phyloP scores from a whole-genome alignment of 805 yeast genomes.

The Kockiozyma suomiensis region DNA sequence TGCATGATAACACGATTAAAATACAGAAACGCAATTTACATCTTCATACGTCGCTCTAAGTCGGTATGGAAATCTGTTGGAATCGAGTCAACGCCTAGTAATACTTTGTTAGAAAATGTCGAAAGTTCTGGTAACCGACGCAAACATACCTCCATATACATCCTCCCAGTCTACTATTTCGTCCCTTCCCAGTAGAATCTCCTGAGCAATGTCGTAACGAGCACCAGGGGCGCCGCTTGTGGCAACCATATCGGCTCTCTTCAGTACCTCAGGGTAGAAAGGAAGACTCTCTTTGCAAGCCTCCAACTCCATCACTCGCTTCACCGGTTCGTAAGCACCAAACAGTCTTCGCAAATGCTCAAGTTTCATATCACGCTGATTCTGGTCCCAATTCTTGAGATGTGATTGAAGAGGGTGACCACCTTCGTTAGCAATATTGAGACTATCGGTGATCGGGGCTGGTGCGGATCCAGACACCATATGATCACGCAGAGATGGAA shows the following conservation, averaged over 20 bases:
- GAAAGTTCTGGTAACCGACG: background rate
- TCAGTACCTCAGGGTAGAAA: conserved; percentile 30
- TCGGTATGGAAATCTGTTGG: conserved; percentile 30
- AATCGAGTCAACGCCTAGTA: conserved; percentile 17
- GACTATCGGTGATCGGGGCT: conserved; percentile 46
- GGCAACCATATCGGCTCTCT: conserved; percentile 41
- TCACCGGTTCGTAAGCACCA: conserved; percentile 93
- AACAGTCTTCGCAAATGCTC: conserved; percentile 80
- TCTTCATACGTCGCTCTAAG: conserved; percentile 22
- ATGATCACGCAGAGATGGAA: conserved; percentile 25
- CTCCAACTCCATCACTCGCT: conserved; percentile 83
- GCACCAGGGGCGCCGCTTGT: conserved; percentile 50
- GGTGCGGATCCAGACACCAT: conserved; percentile 19
- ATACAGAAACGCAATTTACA: background rate
- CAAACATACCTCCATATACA: conserved; percentile 48
- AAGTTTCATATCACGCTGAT: conserved; percentile 67
- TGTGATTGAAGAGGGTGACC: conserved; percentile 84
- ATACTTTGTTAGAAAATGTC: background rate
- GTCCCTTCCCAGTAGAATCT: conserved; percentile 79
- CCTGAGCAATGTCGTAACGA: conserved; percentile 63
- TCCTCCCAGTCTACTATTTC: conserved; percentile 90
- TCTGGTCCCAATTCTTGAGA: conserved; percentile 75
- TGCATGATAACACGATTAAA: background rate
- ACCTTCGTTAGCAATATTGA: conserved; percentile 54
- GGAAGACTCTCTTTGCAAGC: conserved; percentile 42